Conservation (phyloP, 2,329 filamentous ascomycete genomes). For the Aspergillus sp. region DNA sequence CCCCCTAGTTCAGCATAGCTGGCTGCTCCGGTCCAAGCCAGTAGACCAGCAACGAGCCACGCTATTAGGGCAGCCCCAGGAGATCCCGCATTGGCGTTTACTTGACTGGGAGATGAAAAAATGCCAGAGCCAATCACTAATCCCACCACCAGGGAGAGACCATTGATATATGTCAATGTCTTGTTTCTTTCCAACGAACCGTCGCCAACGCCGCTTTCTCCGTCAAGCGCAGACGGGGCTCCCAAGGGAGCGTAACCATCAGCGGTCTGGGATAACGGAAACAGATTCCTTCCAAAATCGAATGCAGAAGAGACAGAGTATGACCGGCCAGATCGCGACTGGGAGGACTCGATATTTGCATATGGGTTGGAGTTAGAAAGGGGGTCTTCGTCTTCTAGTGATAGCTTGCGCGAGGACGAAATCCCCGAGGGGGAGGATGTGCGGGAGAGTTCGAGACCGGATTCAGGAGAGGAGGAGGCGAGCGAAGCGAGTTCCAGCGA, state of each 20-base stretch:
- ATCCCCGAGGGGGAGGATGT: conserved; percentile 78
- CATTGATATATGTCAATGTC: conserved; percentile 91
- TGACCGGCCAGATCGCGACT: conserved; percentile 60
- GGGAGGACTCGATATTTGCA: conserved; percentile 50
- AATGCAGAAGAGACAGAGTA: conserved; percentile 93
- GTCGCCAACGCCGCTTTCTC: conserved; percentile 62
- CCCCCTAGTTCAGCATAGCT: conserved; percentile 95
- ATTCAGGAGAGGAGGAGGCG: conserved; percentile 74
- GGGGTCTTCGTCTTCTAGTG: conserved; percentile 83
- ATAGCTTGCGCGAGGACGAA: conserved; percentile 88
- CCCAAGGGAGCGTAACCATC: conserved; percentile 84
- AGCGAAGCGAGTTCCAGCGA: conserved; percentile 95
- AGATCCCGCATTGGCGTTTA: conserved; percentile 87
- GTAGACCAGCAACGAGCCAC: conserved; percentile 84
- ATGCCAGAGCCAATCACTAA: conserved; percentile 96
- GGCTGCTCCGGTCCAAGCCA: conserved; percentile 94
- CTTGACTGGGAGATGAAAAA: conserved; percentile 90
- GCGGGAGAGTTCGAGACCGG: conserved; percentile 64
- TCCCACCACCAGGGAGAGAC: conserved; percentile 84
- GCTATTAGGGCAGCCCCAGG: conserved; percentile 87
- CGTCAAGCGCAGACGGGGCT: conserved; percentile 63
- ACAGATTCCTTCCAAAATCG: conserved; percentile 90
- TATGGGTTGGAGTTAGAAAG: conserved; percentile 55
- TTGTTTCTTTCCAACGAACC: conserved; percentile 93
- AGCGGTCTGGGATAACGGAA: conserved; percentile 82